Evolutionary conservation across 345 rosid genomes (phyloP).

Genomic region (Kernera saxatilis): DNA sequence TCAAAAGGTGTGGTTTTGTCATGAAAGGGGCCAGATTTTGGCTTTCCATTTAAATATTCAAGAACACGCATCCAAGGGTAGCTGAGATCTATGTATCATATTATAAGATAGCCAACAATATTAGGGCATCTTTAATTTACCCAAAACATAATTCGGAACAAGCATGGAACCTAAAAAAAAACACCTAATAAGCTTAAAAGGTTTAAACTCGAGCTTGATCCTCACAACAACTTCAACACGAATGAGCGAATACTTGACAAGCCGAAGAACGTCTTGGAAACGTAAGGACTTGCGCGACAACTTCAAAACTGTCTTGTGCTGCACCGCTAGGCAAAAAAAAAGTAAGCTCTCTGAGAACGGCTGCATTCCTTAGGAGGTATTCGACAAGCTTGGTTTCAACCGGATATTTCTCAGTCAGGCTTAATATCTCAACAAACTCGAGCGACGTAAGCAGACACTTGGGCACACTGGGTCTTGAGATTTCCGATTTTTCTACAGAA

Average conservation of each 20-base stretch:
- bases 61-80: constrained; percentile 4
- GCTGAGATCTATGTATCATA: constrained; percentile 3
- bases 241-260: neutral
- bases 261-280: neutral
- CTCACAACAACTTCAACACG: neutral
- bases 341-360: neutral
- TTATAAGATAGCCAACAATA: neutral
- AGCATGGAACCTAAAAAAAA: neutral
- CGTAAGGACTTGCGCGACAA: neutral
- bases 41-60: neutral
- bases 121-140: too few relatives aligned
- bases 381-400: neutral
- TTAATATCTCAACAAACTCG: neutral
- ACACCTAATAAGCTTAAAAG: neutral
- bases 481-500: too few relatives aligned
- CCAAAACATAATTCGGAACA: too few relatives aligned
- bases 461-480: neutral
- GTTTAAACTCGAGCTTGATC: neutral
- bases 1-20: neutral
- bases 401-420: too few relatives aligned
- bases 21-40: neutral
- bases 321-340: rapidly evolving
- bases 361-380: neutral
- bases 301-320: neutral
- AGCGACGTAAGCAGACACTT: neutral